Conservation (phyloP, 2,329 filamentous ascomycete genomes). For the Penicillium griseofulvum region DNA sequence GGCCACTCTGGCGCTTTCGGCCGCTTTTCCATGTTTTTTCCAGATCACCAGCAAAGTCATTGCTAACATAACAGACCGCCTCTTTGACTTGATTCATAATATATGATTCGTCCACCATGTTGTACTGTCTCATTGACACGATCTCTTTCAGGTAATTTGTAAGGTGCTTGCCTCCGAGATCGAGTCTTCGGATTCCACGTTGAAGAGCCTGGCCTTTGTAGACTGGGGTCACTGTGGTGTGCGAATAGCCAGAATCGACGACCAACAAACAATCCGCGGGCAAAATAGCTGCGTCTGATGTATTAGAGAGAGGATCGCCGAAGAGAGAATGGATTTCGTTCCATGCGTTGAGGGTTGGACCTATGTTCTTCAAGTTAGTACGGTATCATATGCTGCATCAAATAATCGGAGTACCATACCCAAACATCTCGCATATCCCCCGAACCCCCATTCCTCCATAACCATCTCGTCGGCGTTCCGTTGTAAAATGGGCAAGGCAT, state of each 20-base stretch:
- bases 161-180: constrained; percentile 87
- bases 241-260: constrained; percentile 88
- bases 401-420: constrained; percentile 46
- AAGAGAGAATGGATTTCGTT: constrained; percentile 72
- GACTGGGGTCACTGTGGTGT: constrained; percentile 85
- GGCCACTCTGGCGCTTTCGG: constrained; percentile 38
- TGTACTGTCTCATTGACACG: constrained; percentile 86
- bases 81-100: constrained; percentile 98
- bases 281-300: constrained; percentile 40
- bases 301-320: constrained; percentile 52
- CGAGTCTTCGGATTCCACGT: constrained; percentile 75
- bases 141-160: constrained; percentile 91
- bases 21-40: constrained; percentile 82
- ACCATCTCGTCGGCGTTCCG: constrained; percentile 93
- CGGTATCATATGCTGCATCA: background rate
- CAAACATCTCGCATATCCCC: constrained; percentile 74
- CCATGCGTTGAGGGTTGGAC: constrained; percentile 75
- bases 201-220: constrained; percentile 79
- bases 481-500: constrained; percentile 75
- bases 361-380: constrained; percentile 42
- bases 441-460: constrained; percentile 95
- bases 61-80: constrained; percentile 75
- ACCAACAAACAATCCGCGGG: constrained; percentile 82
- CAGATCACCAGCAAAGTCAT: constrained; percentile 73
- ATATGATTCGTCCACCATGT: constrained; percentile 90